Conservation (phyloP, 495 filamentous ascomycete genomes). For the Tetracladium marchalianum region DNA sequence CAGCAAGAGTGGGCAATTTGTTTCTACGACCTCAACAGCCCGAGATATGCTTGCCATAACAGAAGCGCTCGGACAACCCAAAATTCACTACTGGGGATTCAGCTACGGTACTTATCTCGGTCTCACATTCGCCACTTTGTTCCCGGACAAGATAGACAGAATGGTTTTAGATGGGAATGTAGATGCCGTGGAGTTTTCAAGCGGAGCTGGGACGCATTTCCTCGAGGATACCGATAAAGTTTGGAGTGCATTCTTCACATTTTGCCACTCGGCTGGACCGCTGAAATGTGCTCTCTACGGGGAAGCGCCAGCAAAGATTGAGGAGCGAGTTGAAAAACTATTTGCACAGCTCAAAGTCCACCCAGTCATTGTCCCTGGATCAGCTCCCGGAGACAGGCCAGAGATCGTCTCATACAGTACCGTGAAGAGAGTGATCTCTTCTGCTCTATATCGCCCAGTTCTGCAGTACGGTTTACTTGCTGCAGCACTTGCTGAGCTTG, state of each 20-base stretch:
- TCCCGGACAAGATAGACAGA: constrained; percentile 35
- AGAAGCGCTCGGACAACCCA: constrained; percentile 26
- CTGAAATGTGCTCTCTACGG: constrained; percentile 35
- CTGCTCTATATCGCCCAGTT: constrained; percentile 50
- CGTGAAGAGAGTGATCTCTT: constrained; percentile 33
- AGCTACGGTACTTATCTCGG: constrained; percentile 45
- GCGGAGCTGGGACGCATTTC: constrained; percentile 35
- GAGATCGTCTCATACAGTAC: constrained; percentile 33
- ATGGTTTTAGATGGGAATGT: constrained; percentile 39
- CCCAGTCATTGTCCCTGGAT: constrained; percentile 36
- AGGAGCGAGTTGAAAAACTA: constrained; percentile 29
- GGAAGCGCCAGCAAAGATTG: constrained; percentile 29
- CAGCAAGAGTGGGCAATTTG: constrained; percentile 24
- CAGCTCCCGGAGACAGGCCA: constrained; percentile 18
- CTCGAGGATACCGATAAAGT: constrained; percentile 43
- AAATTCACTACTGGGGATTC: constrained; percentile 45
- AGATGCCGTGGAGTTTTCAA: constrained; percentile 37
- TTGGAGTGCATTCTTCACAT: constrained; percentile 41
- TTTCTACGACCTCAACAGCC: constrained; percentile 30
- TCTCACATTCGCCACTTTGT: constrained; percentile 40
- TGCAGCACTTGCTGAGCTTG: constrained; percentile 40
- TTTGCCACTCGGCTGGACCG: constrained; percentile 41
- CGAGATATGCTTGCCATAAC: constrained; percentile 31
- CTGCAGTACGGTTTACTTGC: constrained; percentile 47
- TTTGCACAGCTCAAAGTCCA: constrained; percentile 32